A percentile compares a stretch with the other conserved stretches of the same genome.
These are phyloP conservation scores for Rubroboletus pulcherrimus DNA, from an alignment of 768 basidiomycete genomes.

Conservation along the genomic window DNA sequence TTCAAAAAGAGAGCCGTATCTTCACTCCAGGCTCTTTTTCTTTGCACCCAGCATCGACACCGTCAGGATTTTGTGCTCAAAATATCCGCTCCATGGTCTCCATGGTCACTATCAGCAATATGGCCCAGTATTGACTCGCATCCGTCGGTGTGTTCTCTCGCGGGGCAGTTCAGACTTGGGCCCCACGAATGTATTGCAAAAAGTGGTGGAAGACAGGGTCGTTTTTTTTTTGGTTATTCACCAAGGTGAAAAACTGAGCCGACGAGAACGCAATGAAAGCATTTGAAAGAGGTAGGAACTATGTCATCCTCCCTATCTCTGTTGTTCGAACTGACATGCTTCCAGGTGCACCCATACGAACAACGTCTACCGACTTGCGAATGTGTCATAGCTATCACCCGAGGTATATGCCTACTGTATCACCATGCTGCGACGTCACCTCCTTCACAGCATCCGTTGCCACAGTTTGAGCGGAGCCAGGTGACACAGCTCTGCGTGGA, in stretches of 20 bases:
- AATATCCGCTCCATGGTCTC: constrained; percentile 26
- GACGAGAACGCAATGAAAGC: constrained; percentile 36
- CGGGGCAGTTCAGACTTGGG: constrained; percentile 41
- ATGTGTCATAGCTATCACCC: constrained; percentile 29
- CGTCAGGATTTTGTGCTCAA: constrained; percentile 36
- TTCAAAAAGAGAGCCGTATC: constrained; percentile 20
- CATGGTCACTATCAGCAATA: neutral
- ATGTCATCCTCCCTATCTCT: constrained; percentile 13
- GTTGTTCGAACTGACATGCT: neutral
- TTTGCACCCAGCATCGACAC: constrained; percentile 45
- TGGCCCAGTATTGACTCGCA: neutral
- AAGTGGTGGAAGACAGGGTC: constrained; percentile 51
- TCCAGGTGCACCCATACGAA: constrained; percentile 53
- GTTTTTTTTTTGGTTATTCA: constrained; percentile 48
- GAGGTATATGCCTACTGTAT: constrained; percentile 1
- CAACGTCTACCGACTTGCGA: constrained; percentile 49
- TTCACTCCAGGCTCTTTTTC: constrained; percentile 36
- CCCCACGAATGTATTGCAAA: constrained; percentile 38
- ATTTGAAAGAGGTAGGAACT: constrained; percentile 42
- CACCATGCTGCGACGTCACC: constrained; percentile 9
- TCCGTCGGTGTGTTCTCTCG: neutral
- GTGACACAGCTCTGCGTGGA: constrained; percentile 17
- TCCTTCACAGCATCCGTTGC: constrained; percentile 7
- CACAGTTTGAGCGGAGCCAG: constrained; percentile 6
- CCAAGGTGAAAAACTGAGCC: constrained; percentile 35